Conservation (phyloP, 202 grass and related monocot genomes). For the Carex arenaria region DNA sequence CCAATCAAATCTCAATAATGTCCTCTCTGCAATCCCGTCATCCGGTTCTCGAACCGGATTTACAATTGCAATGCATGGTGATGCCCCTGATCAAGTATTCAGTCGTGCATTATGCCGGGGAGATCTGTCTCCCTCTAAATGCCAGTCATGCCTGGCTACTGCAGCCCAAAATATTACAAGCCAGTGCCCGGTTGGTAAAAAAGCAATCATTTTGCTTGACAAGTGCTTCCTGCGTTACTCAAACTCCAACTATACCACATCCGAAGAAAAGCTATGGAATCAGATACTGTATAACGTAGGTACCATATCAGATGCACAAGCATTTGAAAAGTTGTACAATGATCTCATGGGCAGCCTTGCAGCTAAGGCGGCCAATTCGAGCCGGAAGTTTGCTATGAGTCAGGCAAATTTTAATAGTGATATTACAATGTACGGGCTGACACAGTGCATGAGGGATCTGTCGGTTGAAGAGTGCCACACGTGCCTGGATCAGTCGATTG, state of each 20-base stretch:
- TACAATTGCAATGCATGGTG: background rate
- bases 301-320: background rate
- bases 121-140: background rate
- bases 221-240: conserved; percentile 25
- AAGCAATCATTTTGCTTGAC: conserved; percentile 22
- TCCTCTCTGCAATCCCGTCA: conserved; percentile 13
- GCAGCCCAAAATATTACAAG: background rate
- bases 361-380: background rate
- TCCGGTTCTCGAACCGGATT: conserved; percentile 30
- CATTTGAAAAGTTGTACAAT: conserved; percentile 16
- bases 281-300: background rate
- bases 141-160: conserved; percentile 8
- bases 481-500: conserved; percentile 21
- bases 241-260: conserved; percentile 24
- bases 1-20: conserved; percentile 19
- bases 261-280: background rate
- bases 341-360: conserved; percentile 23
- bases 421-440: conserved; percentile 6
- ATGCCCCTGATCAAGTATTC: conserved; percentile 15
- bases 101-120: conserved; percentile 26
- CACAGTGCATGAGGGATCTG: conserved; percentile 42
- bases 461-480: conserved; percentile 14
- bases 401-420: conserved; percentile 3
- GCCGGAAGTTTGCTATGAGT: conserved; percentile 27
- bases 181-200: conserved; percentile 4